A percentile compares a stretch with the other conserved stretches of the same genome.
Evolutionary conservation across 1,284 basidiomycete species (phyloP).

Genomic region (Sporisorium graminicola): DNA sequence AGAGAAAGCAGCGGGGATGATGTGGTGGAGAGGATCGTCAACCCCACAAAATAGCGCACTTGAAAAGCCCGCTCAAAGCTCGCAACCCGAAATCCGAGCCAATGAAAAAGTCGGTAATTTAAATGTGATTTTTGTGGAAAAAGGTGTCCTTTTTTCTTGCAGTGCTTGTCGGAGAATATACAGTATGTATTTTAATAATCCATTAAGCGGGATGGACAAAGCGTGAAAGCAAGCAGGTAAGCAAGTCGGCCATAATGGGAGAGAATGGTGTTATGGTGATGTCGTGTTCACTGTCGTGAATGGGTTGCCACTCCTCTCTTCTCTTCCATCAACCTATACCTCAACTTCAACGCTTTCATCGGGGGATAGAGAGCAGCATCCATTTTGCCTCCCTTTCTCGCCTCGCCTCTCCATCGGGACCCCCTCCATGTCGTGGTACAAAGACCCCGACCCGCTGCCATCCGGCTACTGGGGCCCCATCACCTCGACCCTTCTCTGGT

Average conservation of each 20-base stretch:
- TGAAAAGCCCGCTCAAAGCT: neutral
- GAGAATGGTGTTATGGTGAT: neutral
- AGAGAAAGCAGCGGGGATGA: neutral
- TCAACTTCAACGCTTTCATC: neutral
- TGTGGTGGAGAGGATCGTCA: neutral
- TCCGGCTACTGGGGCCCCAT: constrained; percentile 63
- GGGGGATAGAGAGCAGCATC: too few relatives aligned
- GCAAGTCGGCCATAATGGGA: too few relatives aligned
- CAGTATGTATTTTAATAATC: too few relatives aligned
- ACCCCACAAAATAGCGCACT: neutral
- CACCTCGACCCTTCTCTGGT: constrained; percentile 65
- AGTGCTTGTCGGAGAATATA: neutral
- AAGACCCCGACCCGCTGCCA: constrained; percentile 23
- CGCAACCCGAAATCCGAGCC: neutral
- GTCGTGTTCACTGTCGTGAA: neutral
- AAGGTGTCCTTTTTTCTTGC: neutral
- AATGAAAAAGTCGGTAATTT: neutral
- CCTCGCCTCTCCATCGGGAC: neutral
- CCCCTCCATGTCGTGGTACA: constrained; percentile 38
- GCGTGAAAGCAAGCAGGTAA: neutral
- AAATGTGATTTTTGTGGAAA: neutral
- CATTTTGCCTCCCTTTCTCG: too few relatives aligned
- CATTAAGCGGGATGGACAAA: too few relatives aligned
- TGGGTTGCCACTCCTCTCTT: too few relatives aligned
- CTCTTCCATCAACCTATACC: too few relatives aligned